These are phyloP conservation scores for Capsicum rhomboideum DNA, from an alignment of 257 asterid species.

Conservation along the genomic window DNA sequence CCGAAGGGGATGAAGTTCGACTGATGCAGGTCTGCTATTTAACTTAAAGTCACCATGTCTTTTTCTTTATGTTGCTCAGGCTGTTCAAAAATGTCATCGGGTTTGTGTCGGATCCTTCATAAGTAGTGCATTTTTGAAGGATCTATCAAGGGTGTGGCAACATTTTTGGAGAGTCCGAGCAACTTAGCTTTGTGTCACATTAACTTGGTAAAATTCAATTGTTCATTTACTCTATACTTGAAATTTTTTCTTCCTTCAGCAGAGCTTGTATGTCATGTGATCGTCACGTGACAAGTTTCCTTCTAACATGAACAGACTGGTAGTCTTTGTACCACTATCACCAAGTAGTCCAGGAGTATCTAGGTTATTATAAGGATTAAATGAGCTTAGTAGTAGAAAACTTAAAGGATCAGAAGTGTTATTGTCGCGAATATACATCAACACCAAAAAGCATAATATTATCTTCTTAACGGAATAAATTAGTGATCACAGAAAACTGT, in stretches of 20 bases:
- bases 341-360: neutral
- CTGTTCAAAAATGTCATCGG: no score
- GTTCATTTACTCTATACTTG: neutral
- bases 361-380: neutral
- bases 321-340: neutral
- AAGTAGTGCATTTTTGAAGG: no score
- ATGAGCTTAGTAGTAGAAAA: neutral
- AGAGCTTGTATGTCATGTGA: neutral
- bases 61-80: no score
- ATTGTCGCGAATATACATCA: neutral
- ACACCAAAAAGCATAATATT: neutral
- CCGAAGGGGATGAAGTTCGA: conserved; percentile 82
- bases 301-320: neutral
- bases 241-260: neutral
- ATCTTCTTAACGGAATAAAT: neutral
- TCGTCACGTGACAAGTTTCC: neutral
- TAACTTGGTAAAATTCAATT: neutral
- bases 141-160: no score
- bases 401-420: neutral
- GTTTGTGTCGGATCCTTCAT: no score
- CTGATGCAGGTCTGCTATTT: conserved; percentile 77
- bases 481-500: neutral
- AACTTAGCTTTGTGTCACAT: neutral
- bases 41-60: neutral
- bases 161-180: no score